Base-by-base conservation (phyloP, 2,329 filamentous ascomycete genomes). In the Penicillium freii region DNA sequence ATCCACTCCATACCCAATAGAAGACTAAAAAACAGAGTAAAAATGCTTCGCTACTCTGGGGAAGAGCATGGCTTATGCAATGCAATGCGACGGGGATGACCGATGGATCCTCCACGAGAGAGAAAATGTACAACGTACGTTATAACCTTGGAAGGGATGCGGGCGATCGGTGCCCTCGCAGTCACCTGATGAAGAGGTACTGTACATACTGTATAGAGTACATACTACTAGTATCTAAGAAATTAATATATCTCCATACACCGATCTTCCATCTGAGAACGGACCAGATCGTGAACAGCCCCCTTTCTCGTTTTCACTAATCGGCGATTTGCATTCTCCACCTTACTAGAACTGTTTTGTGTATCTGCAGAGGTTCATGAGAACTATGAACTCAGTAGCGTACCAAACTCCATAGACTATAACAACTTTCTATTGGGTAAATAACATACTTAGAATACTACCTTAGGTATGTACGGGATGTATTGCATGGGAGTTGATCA, bases 281-380 rank as follows among this genome's bases (percentile, higher is more conserved):
- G 55, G 64, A 65, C 63, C 65, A 67, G 59, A 66, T 65, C 57
- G 64, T 59, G 65, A 58, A 62, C 57, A 56, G 49, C 34, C 55
- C 51, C 53, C 54, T 39, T 39, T 52, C 48, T 58, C 56, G 39
- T 53, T 61, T 58, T 50, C 57, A 58, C 63, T 61, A 61, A 66
- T 66, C 64, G 64, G 51, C 59, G 61, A 66, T 62, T 60, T 63
- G 58, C 51, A 48, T 55, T 50, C 63, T 66, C 65, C 63, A 66
- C 65, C 56, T 51, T 23, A 45, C 34, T 38, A 42, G 39, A 38
- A 25, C 43, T 45, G 5, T 31, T 45, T 36, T 27, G 6, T 15
- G 19, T 56, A 52, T 54, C 51, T 51, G 61, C 44, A 51, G 42
- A 59, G 59, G 40, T 61, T 58, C 51, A 57, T 48, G 11, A 34